These are phyloP conservation scores for Leccinum disarticulatum DNA, from an alignment of 768 basidiomycete species.

Conservation along the genomic window DNA sequence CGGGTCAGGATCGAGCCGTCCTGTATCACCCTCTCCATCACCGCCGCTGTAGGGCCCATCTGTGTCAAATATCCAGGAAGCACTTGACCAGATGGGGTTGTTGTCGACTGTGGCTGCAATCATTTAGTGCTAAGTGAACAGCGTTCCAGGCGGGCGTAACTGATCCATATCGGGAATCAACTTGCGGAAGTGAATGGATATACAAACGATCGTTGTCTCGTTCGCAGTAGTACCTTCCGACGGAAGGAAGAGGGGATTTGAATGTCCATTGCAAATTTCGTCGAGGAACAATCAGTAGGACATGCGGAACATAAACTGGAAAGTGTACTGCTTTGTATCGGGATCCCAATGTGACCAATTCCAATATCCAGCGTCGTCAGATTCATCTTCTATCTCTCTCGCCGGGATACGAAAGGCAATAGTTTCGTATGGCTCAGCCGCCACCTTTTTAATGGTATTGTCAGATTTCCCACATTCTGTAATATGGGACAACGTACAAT, in stretches of 20 bases:
- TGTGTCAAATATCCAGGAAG: not conserved
- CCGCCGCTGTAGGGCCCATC: not conserved
- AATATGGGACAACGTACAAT: slow-evolving; percentile 60
- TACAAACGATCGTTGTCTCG: not conserved
- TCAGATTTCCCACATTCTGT: slow-evolving; percentile 29
- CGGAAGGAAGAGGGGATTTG: slow-evolving; percentile 3
- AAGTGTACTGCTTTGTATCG: slow-evolving; percentile 98
- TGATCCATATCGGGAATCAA: slow-evolving; percentile 5
- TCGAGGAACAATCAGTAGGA: slow-evolving; percentile 28
- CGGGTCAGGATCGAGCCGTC: not conserved
- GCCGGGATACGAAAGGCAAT: slow-evolving; percentile 99
- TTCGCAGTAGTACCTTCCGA: slow-evolving; percentile 2
- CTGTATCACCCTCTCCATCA: not conserved
- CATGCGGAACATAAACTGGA: slow-evolving; percentile 94
- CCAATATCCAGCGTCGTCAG: slow-evolving; percentile 87
- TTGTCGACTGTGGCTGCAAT: not conserved
- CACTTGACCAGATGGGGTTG: not conserved
- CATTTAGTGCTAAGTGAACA: not conserved
- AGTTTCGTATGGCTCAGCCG: slow-evolving; percentile 99
- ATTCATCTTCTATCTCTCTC: slow-evolving; percentile 93
- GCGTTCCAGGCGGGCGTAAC: slow-evolving; percentile 8
- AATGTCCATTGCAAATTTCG: slow-evolving; percentile 8
- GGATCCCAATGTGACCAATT: slow-evolving; percentile 99
- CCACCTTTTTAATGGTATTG: slow-evolving; percentile 58
- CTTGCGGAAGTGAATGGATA: not conserved